Base-by-base conservation (phyloP, 1,284 basidiomycete species). In the Vanrija pseudolonga region DNA sequence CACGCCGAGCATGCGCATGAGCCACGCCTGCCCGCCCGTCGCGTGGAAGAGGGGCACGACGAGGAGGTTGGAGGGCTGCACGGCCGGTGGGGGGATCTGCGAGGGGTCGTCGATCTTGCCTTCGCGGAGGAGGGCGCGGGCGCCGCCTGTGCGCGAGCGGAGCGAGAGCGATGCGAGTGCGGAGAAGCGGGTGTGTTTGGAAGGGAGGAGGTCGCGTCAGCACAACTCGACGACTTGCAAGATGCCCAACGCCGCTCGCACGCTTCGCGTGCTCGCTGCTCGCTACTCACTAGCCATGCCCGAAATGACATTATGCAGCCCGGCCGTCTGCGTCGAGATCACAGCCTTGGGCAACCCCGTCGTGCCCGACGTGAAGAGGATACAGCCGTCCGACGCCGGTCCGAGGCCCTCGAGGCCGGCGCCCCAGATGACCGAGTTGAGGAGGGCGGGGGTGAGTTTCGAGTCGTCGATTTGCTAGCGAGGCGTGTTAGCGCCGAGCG, bases 21-120 rank as follows among this genome's bases (percentile, higher is more conserved):
- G 62, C 67, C 68, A 72, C 11, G 64, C 65, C 6, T 70, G 59
- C 49, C 67, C 68, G 12, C 71, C 71, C 1, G 69, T 71, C 3
- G 71, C 67, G 66, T 73, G 71, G 59, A 73, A 73, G 11, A 73
- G 61, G 3, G 71, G 71, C 23, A 73, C 65, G 7, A 69, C 50
- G 28, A 71, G 64, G 4, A 72, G 55, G n/a, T 18, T 15, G 7
- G 15, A 5, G 18, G 39, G 38, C 26, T 48, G 47, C 23, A 26
- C 26, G 3, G 12, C 24, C 8, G 39, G 39, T 7, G 39, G n/a
- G 12, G 32, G n/a, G 39, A 40, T 40, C 39, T 40, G 17, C 3
- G 32, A 4, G 11, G 32, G 8, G 32, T 32, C 32, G 32, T 32
- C 14, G 32, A 32, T 32, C 32, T 32, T 32, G 32, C 32, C 32